Evolutionary conservation across 768 basidiomycete species (phyloP).

Genomic region (Amanita pseudoporphyria): DNA sequence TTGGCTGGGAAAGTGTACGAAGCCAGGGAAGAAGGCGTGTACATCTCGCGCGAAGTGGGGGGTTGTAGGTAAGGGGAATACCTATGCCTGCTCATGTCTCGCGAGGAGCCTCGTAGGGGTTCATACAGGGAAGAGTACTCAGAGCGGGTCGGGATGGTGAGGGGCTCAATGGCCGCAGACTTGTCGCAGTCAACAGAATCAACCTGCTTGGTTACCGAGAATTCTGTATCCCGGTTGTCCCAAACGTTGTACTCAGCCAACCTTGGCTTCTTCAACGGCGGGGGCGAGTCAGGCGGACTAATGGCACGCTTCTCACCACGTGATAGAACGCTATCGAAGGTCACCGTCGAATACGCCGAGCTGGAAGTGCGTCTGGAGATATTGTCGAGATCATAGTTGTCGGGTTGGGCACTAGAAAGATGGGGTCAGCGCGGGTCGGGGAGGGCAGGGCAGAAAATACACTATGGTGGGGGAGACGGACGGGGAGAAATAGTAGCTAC

Average conservation of each 20-base stretch:
- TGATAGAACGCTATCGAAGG: slow-evolving; percentile 55
- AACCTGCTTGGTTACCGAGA: slow-evolving; percentile 17
- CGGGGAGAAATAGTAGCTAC: slow-evolving; percentile 39
- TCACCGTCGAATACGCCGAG: slow-evolving; percentile 58
- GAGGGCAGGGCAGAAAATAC: slow-evolving; percentile 18
- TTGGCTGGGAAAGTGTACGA: slow-evolving; percentile 50
- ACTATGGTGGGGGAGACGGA: slow-evolving; percentile 36
- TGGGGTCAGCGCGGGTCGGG: slow-evolving; percentile 9
- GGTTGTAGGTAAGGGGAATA: slow-evolving; percentile 46
- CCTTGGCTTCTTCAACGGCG: slow-evolving; percentile 42
- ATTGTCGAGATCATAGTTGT: slow-evolving; percentile 48
- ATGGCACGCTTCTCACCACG: slow-evolving; percentile 50
- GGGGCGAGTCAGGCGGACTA: slow-evolving; percentile 47
- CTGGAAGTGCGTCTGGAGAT: slow-evolving; percentile 65
- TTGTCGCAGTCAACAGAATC: slow-evolving; percentile 29
- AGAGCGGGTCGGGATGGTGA: slow-evolving; percentile 64
- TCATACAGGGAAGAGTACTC: slow-evolving; percentile 51
- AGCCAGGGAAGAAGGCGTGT: slow-evolving; percentile 36
- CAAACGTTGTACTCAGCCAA: slow-evolving; percentile 23
- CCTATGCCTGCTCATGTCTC: slow-evolving; percentile 41
- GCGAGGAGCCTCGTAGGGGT: slow-evolving; percentile 53
- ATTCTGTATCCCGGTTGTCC: slow-evolving; percentile 27
- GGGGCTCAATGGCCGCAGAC: slow-evolving; percentile 37
- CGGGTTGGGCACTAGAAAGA: slow-evolving; percentile 18
- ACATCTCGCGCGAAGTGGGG: slow-evolving; percentile 35